A percentile compares a stretch with the other conserved stretches of the same genome.
Evolutionary conservation across 2,329 filamentous ascomycete genomes (phyloP).

Genomic region (Verticillium alfalfae): DNA sequence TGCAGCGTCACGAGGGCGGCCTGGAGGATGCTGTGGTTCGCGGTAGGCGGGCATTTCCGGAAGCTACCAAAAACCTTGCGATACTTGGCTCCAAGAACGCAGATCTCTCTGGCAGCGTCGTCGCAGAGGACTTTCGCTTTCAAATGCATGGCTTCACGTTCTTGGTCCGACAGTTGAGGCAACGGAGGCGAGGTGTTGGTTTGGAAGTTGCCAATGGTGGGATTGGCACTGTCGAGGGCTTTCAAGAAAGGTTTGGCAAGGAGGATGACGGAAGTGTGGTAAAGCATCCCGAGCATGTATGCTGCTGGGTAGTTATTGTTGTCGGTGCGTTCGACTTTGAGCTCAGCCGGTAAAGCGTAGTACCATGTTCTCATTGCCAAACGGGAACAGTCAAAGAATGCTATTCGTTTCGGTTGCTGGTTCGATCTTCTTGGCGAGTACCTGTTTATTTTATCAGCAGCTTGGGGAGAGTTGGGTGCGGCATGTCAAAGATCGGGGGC

Average conservation of each 20-base stretch:
- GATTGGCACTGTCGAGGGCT: background rate
- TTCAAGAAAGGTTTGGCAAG: slow-evolving; percentile 20
- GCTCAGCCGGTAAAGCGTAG: slow-evolving; percentile 22
- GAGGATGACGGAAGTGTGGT: slow-evolving; percentile 24
- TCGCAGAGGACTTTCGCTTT: slow-evolving; percentile 10
- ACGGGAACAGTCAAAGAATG: slow-evolving; percentile 22
- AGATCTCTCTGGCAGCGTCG: slow-evolving; percentile 17
- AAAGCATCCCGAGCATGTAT: slow-evolving; percentile 26
- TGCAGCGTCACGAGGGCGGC: slow-evolving; percentile 18
- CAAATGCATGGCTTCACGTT: background rate
- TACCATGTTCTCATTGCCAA: slow-evolving; percentile 26
- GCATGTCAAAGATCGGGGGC: slow-evolving; percentile 3
- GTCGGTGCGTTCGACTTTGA: slow-evolving; percentile 19
- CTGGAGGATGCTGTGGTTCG: slow-evolving; percentile 26
- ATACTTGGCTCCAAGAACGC: slow-evolving; percentile 21
- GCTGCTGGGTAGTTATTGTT: slow-evolving; percentile 17
- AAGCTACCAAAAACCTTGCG: slow-evolving; percentile 25
- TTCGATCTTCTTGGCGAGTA: slow-evolving; percentile 15
- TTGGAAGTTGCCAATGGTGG: background rate
- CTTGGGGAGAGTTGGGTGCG: slow-evolving; percentile 16
- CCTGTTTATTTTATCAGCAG: background rate
- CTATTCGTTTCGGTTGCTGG: slow-evolving; percentile 12
- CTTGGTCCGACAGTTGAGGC: background rate
- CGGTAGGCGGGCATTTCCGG: slow-evolving; percentile 24
- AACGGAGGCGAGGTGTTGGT: background rate